A percentile compares a stretch with the other conserved stretches of the same genome.
Evolutionary conservation across 768 basidiomycete genomes (phyloP).

Genomic region (Nidularia pulvinata): DNA sequence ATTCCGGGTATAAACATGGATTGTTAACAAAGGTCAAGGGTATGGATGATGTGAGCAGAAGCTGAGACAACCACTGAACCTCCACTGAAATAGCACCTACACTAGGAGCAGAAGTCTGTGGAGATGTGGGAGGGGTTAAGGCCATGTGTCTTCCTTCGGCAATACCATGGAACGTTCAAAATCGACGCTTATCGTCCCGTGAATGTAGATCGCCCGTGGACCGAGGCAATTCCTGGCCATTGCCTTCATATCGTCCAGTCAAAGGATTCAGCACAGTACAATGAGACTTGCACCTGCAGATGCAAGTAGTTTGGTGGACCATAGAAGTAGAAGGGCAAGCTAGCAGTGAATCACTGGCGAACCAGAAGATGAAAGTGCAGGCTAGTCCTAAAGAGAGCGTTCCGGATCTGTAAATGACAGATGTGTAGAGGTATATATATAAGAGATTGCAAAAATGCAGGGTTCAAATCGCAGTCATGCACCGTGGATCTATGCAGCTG

Average conservation of each 20-base stretch:
- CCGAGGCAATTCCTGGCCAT: conserved; percentile 5
- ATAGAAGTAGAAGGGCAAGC: no score
- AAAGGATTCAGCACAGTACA: conserved; percentile 9
- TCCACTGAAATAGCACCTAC: not conserved
- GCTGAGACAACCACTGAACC: not conserved
- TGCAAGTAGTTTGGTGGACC: no score
- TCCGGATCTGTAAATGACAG: no score
- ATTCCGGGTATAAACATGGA: not conserved
- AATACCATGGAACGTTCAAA: not conserved
- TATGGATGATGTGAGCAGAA: not conserved
- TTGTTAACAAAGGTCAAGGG: conserved; percentile 2
- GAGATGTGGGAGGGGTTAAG: not conserved
- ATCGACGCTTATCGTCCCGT: conserved; percentile 7
- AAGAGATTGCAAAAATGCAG: no score
- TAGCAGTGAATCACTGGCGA: no score
- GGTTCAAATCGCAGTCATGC: no score
- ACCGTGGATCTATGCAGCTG: no score
- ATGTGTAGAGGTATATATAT: no score
- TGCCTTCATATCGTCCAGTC: conserved; percentile 8
- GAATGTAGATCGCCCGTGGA: conserved; percentile 13
- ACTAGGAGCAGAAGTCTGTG: not conserved
- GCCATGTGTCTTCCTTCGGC: not conserved
- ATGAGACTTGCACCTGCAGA: conserved; percentile 6
- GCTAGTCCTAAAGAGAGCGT: no score
- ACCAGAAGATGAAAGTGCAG: no score